These are phyloP conservation scores for Aspergillus hortae DNA, from an alignment of 2,329 filamentous ascomycete species.

Conservation along the genomic window DNA sequence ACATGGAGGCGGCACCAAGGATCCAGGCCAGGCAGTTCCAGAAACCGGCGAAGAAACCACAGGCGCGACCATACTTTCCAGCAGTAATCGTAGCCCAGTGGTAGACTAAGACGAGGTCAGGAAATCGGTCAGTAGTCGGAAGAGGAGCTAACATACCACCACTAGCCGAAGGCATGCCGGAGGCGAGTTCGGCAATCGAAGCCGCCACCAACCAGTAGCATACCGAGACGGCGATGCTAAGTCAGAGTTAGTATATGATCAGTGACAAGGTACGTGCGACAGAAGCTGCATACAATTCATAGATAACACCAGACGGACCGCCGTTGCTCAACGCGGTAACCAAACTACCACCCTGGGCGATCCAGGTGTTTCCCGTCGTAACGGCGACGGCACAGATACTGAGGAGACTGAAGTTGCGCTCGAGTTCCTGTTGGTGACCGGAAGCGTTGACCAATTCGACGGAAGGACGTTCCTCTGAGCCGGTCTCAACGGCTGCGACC, in stretches of 20 bases:
- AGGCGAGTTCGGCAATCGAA: slow-evolving; percentile 59
- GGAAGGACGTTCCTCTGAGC: slow-evolving; percentile 23
- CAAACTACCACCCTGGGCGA: slow-evolving; percentile 60
- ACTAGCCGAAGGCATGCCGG: slow-evolving; percentile 58
- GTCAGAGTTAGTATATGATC: no score
- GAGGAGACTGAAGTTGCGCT: slow-evolving; percentile 59
- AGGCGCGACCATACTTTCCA: slow-evolving; percentile 52
- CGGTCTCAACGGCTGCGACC: slow-evolving; percentile 17
- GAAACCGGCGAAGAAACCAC: slow-evolving; percentile 47
- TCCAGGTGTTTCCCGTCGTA: slow-evolving; percentile 64
- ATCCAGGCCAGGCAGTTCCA: slow-evolving; percentile 54
- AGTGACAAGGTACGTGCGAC: background rate
- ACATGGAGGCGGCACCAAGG: slow-evolving; percentile 58
- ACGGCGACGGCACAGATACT: slow-evolving; percentile 59
- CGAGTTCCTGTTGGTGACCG: slow-evolving; percentile 61
- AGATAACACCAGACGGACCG: slow-evolving; percentile 59
- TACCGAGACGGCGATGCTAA: slow-evolving; percentile 40
- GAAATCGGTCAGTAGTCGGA: background rate
- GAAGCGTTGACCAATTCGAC: slow-evolving; percentile 58
- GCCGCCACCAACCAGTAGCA: slow-evolving; percentile 60
- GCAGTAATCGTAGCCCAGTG: slow-evolving; percentile 60
- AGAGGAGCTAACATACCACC: slow-evolving; percentile 36
- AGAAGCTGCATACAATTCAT: slow-evolving; percentile 50
- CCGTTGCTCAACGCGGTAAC: slow-evolving; percentile 58
- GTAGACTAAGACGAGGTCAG: slow-evolving; percentile 45